Conservation (phyloP, 2,329 filamentous ascomycete genomes). For the Aulographum hederae region DNA sequence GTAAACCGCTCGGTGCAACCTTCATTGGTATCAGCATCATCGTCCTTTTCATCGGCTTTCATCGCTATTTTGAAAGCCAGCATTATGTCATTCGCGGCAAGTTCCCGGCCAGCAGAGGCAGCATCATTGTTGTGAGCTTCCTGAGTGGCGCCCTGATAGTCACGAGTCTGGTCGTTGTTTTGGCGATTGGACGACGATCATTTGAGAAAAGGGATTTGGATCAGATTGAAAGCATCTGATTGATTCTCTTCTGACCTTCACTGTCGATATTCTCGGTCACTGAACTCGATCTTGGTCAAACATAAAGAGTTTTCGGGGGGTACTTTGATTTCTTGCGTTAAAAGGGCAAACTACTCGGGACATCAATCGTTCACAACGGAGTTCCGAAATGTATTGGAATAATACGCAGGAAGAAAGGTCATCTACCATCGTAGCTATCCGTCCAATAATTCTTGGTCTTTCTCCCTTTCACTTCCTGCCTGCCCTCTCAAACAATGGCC, state of each 20-base stretch:
- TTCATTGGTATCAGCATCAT: constrained; percentile 62
- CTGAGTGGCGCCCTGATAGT: constrained; percentile 43
- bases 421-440: no score
- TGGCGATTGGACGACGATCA: constrained; percentile 31
- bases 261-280: neutral
- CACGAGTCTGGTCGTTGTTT: constrained; percentile 38
- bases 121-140: constrained; percentile 49
- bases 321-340: no score
- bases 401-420: no score
- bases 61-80: constrained; percentile 61
- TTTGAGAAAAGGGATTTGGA: constrained; percentile 16
- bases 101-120: constrained; percentile 61
- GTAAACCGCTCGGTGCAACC: constrained; percentile 57
- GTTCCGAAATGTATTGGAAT: no score
- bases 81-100: constrained; percentile 66
- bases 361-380: no score
- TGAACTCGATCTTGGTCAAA: no score
- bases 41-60: constrained; percentile 58
- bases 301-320: no score
- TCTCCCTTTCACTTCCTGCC: no score
- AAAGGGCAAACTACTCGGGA: no score
- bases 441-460: no score
- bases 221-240: neutral
- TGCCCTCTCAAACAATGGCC: no score
- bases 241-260: neutral